Conservation (phyloP, 2,329 filamentous ascomycete genomes). For the Talaromyces rugulosus region DNA sequence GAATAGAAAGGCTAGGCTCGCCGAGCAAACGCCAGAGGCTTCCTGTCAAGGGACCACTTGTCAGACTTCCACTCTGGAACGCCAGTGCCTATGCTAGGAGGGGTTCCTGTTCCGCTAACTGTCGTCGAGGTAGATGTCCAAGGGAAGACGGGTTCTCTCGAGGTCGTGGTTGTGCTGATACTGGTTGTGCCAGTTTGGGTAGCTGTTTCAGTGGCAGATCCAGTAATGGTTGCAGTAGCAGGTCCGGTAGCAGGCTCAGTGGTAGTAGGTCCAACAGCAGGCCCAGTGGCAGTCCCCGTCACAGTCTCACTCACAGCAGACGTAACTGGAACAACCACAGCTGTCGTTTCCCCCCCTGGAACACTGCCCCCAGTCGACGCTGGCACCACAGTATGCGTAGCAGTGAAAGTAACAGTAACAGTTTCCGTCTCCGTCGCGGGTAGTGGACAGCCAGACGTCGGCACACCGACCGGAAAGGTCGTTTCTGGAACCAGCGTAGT, state of each 20-base stretch:
- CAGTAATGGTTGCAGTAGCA: neutral
- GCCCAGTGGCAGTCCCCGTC: neutral
- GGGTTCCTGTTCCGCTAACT: neutral
- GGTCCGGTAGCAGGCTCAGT: constrained; percentile 3
- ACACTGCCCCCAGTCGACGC: neutral
- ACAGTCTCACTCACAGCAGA: neutral
- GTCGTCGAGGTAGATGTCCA: neutral
- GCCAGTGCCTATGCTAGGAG: neutral
- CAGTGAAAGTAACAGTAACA: constrained; percentile 1
- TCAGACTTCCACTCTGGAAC: neutral
- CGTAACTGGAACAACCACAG: neutral
- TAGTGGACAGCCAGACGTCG: constrained; percentile 1
- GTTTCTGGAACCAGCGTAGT: neutral
- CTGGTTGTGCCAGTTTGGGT: neutral
- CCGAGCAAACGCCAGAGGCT: constrained; percentile 1
- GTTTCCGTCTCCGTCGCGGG: constrained; percentile 7
- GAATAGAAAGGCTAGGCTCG: neutral
- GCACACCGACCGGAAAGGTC: neutral
- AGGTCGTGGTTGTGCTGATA: neutral
- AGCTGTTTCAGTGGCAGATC: constrained; percentile 4
- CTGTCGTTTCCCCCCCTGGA: neutral
- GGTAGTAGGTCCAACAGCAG: neutral
- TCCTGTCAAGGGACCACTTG: constrained; percentile 5
- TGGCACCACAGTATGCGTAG: neutral
- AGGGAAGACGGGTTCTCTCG: neutral